Conservation (phyloP, 768 basidiomycete species). For the Boletus reticulatus region DNA sequence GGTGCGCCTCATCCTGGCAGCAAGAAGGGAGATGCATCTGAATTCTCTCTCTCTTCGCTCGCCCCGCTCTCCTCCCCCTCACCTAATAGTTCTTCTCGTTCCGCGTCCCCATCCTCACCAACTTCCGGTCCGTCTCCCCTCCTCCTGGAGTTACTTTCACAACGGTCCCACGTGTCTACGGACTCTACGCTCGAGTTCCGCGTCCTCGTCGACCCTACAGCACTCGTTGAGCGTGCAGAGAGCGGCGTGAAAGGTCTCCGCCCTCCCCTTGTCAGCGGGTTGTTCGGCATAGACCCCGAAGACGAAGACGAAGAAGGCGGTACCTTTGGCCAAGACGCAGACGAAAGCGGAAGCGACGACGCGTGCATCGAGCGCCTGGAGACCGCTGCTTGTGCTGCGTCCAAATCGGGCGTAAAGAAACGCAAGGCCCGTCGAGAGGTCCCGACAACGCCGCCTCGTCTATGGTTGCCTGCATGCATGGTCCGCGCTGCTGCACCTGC, state of each 20-base stretch:
- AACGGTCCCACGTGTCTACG: constrained; percentile 66
- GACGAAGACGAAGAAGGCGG: constrained; percentile 46
- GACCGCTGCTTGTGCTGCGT: constrained; percentile 22
- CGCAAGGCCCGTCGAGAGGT: constrained; percentile 27
- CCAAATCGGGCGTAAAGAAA: constrained; percentile 20
- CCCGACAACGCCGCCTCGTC: constrained; percentile 53
- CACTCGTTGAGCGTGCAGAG: constrained; percentile 63
- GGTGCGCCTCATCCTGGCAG: background rate
- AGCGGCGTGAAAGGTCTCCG: constrained; percentile 66
- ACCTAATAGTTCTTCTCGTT: constrained; percentile 1
- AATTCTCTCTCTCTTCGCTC: constrained; percentile 18
- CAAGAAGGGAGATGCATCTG: constrained; percentile 2
- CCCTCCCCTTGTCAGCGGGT: constrained; percentile 37
- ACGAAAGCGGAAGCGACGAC: constrained; percentile 45
- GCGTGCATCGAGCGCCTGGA: constrained; percentile 19
- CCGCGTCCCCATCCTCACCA: background rate
- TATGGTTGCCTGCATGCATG: constrained; percentile 87
- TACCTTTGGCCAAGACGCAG: constrained; percentile 25
- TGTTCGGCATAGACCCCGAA: constrained; percentile 41
- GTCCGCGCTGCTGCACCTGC: constrained; percentile 63
- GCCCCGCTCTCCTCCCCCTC: constrained; percentile 4
- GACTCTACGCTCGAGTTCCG: constrained; percentile 77
- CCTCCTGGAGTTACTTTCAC: constrained; percentile 64
- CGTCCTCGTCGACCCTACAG: constrained; percentile 66
- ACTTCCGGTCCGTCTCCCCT: constrained; percentile 36